These are phyloP conservation scores for Cutaneotrichosporon mucoides DNA, from an alignment of 1,284 basidiomycete genomes.

Conservation along the genomic window DNA sequence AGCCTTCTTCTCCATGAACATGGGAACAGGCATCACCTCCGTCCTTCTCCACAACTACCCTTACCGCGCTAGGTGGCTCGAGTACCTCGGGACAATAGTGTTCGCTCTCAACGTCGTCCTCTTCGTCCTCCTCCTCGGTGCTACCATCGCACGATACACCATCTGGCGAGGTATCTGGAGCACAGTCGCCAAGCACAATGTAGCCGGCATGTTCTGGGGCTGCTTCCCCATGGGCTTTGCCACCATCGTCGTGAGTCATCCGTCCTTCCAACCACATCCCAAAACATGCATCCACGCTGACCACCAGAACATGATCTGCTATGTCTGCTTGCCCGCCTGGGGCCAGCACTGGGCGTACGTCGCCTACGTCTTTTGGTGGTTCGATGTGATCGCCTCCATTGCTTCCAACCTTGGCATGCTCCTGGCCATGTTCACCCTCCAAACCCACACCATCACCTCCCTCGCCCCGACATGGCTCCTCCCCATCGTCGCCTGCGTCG, in stretches of 20 bases:
- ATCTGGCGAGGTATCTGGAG: constrained; percentile 1
- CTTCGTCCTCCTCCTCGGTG: constrained; percentile 57
- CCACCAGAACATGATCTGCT: constrained; percentile 51
- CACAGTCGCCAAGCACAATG: constrained; percentile 54
- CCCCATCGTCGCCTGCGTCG: constrained; percentile 67
- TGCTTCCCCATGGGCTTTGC: constrained; percentile 67
- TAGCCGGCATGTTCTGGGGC: constrained; percentile 64
- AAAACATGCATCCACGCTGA: constrained; percentile 16
- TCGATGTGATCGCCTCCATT: constrained; percentile 59
- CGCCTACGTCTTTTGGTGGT: constrained; percentile 71
- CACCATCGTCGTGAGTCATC: constrained; percentile 56
- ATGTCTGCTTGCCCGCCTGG: constrained; percentile 48
- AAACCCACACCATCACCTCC: constrained; percentile 57
- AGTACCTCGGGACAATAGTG: constrained; percentile 51
- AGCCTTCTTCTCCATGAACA: constrained; percentile 38
- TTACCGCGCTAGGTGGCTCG: constrained; percentile 49
- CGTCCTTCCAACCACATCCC: too few species aligned
- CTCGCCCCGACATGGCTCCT: constrained; percentile 66
- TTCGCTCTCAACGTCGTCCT: constrained; percentile 65
- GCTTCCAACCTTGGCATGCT: constrained; percentile 9
- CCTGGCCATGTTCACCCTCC: constrained; percentile 57
- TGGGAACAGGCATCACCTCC: constrained; percentile 53
- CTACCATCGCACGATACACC: constrained; percentile 55
- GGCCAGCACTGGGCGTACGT: constrained; percentile 58
- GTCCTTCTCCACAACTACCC: constrained; percentile 52